Conservation (phyloP, 2,329 filamentous ascomycete genomes). For the Zymoseptoria brevis region DNA sequence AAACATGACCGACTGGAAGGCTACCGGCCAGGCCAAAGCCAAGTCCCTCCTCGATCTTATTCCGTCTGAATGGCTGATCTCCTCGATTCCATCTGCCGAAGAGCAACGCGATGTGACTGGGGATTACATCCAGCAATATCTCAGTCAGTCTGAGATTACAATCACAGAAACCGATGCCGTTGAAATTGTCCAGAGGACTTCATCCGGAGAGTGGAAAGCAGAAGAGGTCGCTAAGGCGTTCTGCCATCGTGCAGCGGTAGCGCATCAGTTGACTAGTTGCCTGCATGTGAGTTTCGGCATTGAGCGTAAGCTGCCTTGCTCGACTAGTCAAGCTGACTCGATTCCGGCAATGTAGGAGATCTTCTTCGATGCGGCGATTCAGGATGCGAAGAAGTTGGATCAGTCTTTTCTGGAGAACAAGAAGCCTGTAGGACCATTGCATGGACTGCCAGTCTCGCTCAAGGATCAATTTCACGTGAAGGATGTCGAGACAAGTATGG, state of each 20-base stretch:
- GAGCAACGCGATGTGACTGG: conserved; percentile 52
- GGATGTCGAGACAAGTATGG: conserved; percentile 42
- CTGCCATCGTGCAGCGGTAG: conserved; percentile 48
- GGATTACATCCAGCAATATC: conserved; percentile 48
- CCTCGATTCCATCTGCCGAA: conserved; percentile 39
- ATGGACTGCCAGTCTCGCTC: conserved; percentile 41
- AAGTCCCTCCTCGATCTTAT: conserved; percentile 48
- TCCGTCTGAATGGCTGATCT: conserved; percentile 49
- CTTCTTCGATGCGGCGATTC: conserved; percentile 41
- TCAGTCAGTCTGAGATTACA: conserved; percentile 46
- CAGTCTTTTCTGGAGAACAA: conserved; percentile 31
- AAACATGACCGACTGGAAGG: conserved; percentile 39
- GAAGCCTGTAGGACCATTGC: conserved; percentile 38
- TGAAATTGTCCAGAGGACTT: conserved; percentile 48
- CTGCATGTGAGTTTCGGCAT: conserved; percentile 26
- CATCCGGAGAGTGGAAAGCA: conserved; percentile 48
- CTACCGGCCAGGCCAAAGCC: conserved; percentile 45
- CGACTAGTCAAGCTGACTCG: not conserved
- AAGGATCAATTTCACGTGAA: conserved; percentile 45
- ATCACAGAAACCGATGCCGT: conserved; percentile 55
- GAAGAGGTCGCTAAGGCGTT: conserved; percentile 49
- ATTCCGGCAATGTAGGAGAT: conserved; percentile 29
- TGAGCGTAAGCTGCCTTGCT: no score
- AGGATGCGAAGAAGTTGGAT: conserved; percentile 36
- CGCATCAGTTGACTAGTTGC: conserved; percentile 41